Evolutionary conservation across 805 yeast genomes (phyloP), one percentile per base, ranked within the genome.

Genomic region (Wickerhamomyces strasburgensis): DNA sequence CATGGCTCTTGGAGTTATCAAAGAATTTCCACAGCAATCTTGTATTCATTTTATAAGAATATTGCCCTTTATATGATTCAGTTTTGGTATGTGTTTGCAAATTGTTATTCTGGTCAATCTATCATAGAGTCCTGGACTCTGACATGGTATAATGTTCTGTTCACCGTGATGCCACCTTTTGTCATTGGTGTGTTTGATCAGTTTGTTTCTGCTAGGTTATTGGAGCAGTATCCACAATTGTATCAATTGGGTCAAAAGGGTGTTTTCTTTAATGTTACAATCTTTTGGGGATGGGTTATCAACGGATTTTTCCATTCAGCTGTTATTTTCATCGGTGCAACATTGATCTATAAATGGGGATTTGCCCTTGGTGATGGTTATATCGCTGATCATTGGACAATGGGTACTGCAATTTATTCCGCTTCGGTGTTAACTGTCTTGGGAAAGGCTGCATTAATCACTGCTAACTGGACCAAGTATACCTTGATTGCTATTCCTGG

Each of bases 1-100:
- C 99, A 93, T 60, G 99, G 99, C 2, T 66, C 96, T 7, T 93
- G 99, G 99, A 86, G 96, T 29, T 93, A 93, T 58, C 97, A 89
- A 57, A 77, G 99, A 57, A 80, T 90, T 37, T 83, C 96, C 11
- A 80, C 82, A 50, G 96, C 97, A 1, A 90, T 93, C 47, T 69
- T 93, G 43, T 93, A 90, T 59, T 88, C 97, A 0, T 93, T 93
- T 54, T 93, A 93, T 75, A 93, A 93, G 64, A 93, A 93, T 56
- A 85, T 93, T 54, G 87, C 96, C 2, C 72, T 93, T 40, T 94
- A 90, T 62, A 85, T 93, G 96, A 87, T 97, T 3, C 98, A 93
- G 64, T 93, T 93, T 61, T 93, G 98, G 98, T 93, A 75, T 61
- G 97, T 90, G 15, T 93, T 93, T 58, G 72, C 80, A 42, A 93